Percentiles rank a stretch among this genome's conserved stretches.
Conservation (phyloP, 257 asterid species). For the Przewalskia tangutica region DNA sequence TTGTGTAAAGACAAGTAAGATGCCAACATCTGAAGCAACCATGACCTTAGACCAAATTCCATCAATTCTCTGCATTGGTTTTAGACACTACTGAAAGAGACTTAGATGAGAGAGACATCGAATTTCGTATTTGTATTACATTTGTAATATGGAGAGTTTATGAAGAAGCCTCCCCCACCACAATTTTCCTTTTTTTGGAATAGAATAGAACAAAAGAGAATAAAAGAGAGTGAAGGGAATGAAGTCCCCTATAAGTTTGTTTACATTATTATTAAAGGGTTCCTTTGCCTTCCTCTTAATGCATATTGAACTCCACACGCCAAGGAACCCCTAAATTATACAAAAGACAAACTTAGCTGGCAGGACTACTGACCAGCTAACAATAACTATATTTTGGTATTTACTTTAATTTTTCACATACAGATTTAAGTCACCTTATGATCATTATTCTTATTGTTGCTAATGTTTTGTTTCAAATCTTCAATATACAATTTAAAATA, state of each 20-base stretch:
- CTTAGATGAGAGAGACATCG: too few species aligned
- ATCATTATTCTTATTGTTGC: not conserved
- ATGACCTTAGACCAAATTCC: constrained; percentile 62
- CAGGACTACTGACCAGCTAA: constrained; percentile 19
- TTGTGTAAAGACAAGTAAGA: constrained; percentile 29
- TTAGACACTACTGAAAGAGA: not conserved
- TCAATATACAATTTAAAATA: too few species aligned
- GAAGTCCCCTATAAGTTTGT: constrained; percentile 19
- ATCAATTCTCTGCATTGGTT: constrained; percentile 31
- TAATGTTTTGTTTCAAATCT: not conserved
- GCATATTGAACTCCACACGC: constrained; percentile 28
- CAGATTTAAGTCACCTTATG: constrained; percentile 1
- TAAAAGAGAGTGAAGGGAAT: not conserved
- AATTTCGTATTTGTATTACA: constrained; percentile 19
- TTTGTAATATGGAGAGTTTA: not conserved
- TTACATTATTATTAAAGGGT: constrained; percentile 11
- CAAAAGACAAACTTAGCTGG: constrained; percentile 14
- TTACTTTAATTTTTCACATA: not conserved
- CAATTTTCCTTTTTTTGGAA: not conserved
- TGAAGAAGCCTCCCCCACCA: not conserved
- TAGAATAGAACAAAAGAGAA: not conserved
- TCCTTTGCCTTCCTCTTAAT: constrained; percentile 15
- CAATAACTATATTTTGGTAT: constrained; percentile 1
- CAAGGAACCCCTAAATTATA: constrained; percentile 20
- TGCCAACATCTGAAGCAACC: constrained; percentile 59